Evolutionary conservation across 306 rosid genomes (phyloP).

Genomic region (Astragalus glycyphyllos): DNA sequence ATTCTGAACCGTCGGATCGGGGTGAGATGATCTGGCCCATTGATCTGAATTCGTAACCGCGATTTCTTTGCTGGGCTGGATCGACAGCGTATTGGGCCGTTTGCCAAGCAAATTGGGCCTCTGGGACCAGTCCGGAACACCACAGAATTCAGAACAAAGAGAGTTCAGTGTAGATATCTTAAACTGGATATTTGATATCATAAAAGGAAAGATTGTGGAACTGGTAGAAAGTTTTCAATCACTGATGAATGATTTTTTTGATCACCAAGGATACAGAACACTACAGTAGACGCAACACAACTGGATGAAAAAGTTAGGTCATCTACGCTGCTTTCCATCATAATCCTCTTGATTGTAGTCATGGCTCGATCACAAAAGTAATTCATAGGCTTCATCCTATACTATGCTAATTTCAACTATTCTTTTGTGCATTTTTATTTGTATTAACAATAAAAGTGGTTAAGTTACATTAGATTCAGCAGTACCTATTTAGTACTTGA

Average conservation of each 20-base stretch:
- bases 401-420: neutral
- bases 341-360: slow-evolving; percentile 57
- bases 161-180: slow-evolving; percentile 45
- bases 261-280: slow-evolving; percentile 35
- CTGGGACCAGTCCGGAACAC: no score
- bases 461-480: neutral
- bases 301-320: slow-evolving; percentile 60
- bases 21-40: no score
- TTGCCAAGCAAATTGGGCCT: no score
- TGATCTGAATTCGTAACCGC: no score
- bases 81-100: no score
- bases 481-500: neutral
- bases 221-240: slow-evolving; percentile 55
- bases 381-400: neutral
- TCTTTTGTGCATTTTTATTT: no score
- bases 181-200: slow-evolving; percentile 55
- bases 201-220: slow-evolving; percentile 56
- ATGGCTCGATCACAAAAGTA: slow-evolving; percentile 44
- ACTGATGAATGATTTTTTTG: slow-evolving; percentile 56
- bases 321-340: slow-evolving; percentile 60
- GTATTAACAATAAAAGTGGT: no score
- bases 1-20: no score
- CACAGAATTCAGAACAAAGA: slow-evolving; percentile 36
- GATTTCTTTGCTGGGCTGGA: no score
- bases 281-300: slow-evolving; percentile 31